These are phyloP conservation scores for Aureobasidium leucospermi DNA, from an alignment of 2,329 filamentous ascomycete genomes.

Conservation along the genomic window DNA sequence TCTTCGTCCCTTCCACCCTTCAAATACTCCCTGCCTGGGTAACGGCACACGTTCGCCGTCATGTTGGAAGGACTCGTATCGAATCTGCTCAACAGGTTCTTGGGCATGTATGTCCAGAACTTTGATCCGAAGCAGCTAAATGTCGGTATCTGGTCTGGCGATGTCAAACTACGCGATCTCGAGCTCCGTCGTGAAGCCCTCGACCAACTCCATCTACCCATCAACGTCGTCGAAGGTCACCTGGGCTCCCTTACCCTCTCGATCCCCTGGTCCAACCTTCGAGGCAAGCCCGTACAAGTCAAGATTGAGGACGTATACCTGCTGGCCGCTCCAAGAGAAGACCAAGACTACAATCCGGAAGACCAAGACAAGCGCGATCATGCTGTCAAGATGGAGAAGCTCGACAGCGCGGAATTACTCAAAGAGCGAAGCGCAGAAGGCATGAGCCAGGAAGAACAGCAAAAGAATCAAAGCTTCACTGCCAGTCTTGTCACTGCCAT, in stretches of 20 bases:
- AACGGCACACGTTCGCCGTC: conserved; percentile 54
- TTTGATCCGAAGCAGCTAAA: conserved; percentile 98
- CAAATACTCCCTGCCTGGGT: conserved; percentile 57
- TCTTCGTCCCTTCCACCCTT: neutral
- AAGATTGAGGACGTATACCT: conserved; percentile 96
- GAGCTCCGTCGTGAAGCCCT: conserved; percentile 91
- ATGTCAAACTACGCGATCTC: conserved; percentile 89
- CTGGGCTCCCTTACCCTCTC: conserved; percentile 83
- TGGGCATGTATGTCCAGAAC: conserved; percentile 99
- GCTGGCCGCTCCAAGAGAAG: conserved; percentile 89
- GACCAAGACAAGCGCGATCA: conserved; percentile 84
- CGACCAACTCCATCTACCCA: conserved; percentile 89
- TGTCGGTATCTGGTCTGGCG: conserved; percentile 97
- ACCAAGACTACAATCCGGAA: conserved; percentile 84
- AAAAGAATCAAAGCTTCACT: conserved; percentile 96
- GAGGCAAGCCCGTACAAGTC: conserved; percentile 88
- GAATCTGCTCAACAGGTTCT: conserved; percentile 94
- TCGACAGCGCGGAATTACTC: conserved; percentile 90
- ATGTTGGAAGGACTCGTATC: conserved; percentile 98
- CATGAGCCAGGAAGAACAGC: conserved; percentile 88
- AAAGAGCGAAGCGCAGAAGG: conserved; percentile 90
- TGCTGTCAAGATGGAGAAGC: conserved; percentile 96
- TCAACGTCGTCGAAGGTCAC: conserved; percentile 95
- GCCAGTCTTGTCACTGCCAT: conserved; percentile 93
- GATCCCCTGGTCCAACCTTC: conserved; percentile 95